Evolutionary conservation across 192 early-diverging fungal genomes (phyloP).

Genomic region (Coemansia sp.): DNA sequence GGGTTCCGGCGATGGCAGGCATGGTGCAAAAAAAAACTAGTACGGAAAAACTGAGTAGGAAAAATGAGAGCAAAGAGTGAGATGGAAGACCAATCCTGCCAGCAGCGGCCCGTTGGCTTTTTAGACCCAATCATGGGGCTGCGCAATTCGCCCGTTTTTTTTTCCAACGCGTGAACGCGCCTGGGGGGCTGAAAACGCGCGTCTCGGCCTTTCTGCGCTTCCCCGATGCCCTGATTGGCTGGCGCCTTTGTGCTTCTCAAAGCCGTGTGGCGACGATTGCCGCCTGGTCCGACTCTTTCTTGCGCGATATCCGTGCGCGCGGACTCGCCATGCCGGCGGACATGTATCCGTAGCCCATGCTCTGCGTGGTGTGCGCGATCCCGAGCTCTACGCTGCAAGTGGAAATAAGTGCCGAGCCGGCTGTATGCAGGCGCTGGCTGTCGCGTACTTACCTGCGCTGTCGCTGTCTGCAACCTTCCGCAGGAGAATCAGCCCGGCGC

Average conservation of each 20-base stretch:
- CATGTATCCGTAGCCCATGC: constrained; percentile 60
- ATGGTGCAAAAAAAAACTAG: not conserved
- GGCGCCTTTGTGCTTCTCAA: too few species aligned
- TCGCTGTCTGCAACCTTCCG: constrained; percentile 10
- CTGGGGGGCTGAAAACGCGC: too few species aligned
- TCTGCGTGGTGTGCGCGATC: constrained; percentile 67
- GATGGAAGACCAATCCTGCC: not conserved
- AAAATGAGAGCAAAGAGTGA: not conserved
- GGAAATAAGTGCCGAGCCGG: too few species aligned
- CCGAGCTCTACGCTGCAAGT: constrained; percentile 55
- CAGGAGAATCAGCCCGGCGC: constrained; percentile 24
- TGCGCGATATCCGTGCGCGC: constrained; percentile 26
- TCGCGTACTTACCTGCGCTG: constrained; percentile 9
- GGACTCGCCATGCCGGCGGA: constrained; percentile 17
- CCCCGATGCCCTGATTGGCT: too few species aligned
- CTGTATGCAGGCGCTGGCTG: too few species aligned
- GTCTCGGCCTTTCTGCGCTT: too few species aligned
- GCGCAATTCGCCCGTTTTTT: too few species aligned
- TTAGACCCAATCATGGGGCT: too few species aligned
- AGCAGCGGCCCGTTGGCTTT: too few species aligned
- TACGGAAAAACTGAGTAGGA: not conserved
- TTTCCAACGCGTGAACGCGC: too few species aligned
- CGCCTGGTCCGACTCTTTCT: not conserved
- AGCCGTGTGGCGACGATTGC: constrained; percentile 15
- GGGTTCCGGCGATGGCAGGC: not conserved